phyloP scores from a whole-genome alignment of 805 yeast genomes.

The Schwanniomyces yamadae region DNA sequence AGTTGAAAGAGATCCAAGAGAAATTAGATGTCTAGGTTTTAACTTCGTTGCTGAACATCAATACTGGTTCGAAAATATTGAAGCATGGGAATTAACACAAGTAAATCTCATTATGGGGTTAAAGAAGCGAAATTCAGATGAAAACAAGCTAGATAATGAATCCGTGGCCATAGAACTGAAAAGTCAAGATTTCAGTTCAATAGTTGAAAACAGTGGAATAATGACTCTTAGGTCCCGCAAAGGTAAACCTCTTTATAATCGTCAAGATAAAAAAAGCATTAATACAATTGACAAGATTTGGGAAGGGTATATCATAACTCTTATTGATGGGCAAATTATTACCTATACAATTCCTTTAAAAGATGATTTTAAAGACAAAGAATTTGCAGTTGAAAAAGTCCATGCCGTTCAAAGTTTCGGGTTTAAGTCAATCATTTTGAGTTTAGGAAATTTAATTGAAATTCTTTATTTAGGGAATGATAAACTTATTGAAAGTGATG shows the following conservation, averaged over 20 bases:
- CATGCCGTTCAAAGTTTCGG: conserved; percentile 72
- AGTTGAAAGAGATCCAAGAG: conserved; percentile 91
- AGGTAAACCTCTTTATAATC: background rate
- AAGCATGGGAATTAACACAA: conserved; percentile 78
- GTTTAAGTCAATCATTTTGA: conserved; percentile 71
- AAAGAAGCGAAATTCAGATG: conserved; percentile 27
- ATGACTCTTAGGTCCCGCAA: conserved; percentile 19
- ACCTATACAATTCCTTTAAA: conserved; percentile 59
- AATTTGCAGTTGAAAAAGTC: conserved; percentile 50
- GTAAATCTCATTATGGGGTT: conserved; percentile 72
- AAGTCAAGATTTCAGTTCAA: background rate
- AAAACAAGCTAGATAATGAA: conserved; percentile 18
- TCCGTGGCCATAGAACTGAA: background rate
- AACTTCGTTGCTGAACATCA: conserved; percentile 70
- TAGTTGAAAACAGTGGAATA: conserved; percentile 11
- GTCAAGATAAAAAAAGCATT: background rate
- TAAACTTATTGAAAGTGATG: conserved; percentile 61
- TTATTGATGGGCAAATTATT: conserved; percentile 60
- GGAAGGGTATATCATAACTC: conserved; percentile 79
- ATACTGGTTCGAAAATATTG: conserved; percentile 64
- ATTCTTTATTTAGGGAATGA: conserved; percentile 75
- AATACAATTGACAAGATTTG: conserved; percentile 34
- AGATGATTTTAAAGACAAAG: conserved; percentile 36
- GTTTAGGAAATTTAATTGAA: conserved; percentile 71
- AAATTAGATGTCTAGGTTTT: conserved; percentile 85